Conservation (phyloP, 495 filamentous ascomycete species). For the Penicillium arizonense region DNA sequence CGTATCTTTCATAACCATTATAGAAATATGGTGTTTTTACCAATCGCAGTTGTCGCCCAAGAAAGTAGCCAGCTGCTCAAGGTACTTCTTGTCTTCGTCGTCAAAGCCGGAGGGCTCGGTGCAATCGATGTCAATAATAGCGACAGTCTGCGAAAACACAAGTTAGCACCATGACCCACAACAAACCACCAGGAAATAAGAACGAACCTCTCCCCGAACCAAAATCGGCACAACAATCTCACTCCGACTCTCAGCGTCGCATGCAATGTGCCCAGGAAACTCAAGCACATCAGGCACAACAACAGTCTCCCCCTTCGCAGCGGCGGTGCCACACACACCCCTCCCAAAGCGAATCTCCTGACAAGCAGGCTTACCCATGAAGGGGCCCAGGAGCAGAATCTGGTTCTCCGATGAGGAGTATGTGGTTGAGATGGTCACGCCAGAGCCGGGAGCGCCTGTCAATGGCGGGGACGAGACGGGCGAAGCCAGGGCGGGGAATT, state of each 20-base stretch:
- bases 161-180: conserved; percentile 5
- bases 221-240: conserved; percentile 90
- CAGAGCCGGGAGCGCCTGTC: conserved; percentile 3
- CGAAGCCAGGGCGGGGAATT: conserved; percentile 38
- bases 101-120: conserved; percentile 70
- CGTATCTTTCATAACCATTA: conserved; percentile 1
- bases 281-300: conserved; percentile 70
- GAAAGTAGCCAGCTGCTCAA: conserved; percentile 69
- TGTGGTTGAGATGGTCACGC: conserved; percentile 26
- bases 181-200: not conserved
- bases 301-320: conserved; percentile 58
- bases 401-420: conserved; percentile 23
- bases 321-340: conserved; percentile 84
- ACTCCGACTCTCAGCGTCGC: conserved; percentile 76
- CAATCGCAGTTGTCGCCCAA: conserved; percentile 72
- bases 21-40: conserved; percentile 30
- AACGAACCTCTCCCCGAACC: conserved; percentile 52
- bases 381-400: conserved; percentile 76
- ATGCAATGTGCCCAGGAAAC: conserved; percentile 91
- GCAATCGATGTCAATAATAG: conserved; percentile 89
- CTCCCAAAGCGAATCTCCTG: conserved; percentile 77
- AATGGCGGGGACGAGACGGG: conserved; percentile 27
- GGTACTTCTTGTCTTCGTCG: conserved; percentile 62
- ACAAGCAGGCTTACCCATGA: conserved; percentile 86
- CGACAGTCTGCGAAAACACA: conserved; percentile 57